Evolutionary conservation across 352 stramenopile species (phyloP).

Genomic region (Phytopythium ostracodes): DNA sequence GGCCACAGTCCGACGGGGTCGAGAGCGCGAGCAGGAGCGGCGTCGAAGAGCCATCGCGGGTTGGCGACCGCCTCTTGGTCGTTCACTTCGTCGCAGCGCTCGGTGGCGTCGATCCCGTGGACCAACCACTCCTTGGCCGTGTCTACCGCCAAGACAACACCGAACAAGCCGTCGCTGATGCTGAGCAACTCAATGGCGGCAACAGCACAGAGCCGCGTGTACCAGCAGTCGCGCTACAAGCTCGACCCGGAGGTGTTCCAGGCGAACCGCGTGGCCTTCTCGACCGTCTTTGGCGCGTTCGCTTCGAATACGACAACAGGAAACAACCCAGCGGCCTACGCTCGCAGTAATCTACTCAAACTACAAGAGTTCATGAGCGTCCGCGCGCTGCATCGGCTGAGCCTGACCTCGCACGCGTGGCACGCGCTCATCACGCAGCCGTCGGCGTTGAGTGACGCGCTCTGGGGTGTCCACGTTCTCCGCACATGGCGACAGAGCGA

Average conservation of each 20-base stretch:
- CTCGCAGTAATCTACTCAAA: constrained; percentile 34
- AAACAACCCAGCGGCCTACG: constrained; percentile 6
- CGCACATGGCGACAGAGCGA: constrained; percentile 34
- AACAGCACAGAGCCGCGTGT: constrained; percentile 21
- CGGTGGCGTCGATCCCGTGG: constrained; percentile 7
- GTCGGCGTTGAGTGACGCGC: constrained; percentile 29
- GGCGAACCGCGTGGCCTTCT: constrained; percentile 23
- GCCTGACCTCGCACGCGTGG: constrained; percentile 42
- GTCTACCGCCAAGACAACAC: background rate
- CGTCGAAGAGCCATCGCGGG: constrained; percentile 1
- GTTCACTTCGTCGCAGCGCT: background rate
- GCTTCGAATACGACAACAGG: background rate
- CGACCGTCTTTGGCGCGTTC: constrained; percentile 22
- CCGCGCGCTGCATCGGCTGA: constrained; percentile 37
- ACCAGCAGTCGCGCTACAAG: constrained; percentile 41
- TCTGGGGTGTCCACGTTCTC: constrained; percentile 46
- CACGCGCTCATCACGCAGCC: constrained; percentile 36
- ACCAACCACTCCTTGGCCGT: constrained; percentile 2
- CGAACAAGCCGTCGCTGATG: constrained; percentile 3
- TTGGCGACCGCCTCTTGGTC: background rate
- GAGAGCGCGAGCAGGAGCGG: background rate
- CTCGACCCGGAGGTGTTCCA: constrained; percentile 41
- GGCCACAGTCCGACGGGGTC: constrained; percentile 2
- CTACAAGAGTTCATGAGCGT: constrained; percentile 43
- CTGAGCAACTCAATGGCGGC: constrained; percentile 13